Conservation (phyloP, 2,329 filamentous ascomycete genomes). For the Nothophoma quercina region DNA sequence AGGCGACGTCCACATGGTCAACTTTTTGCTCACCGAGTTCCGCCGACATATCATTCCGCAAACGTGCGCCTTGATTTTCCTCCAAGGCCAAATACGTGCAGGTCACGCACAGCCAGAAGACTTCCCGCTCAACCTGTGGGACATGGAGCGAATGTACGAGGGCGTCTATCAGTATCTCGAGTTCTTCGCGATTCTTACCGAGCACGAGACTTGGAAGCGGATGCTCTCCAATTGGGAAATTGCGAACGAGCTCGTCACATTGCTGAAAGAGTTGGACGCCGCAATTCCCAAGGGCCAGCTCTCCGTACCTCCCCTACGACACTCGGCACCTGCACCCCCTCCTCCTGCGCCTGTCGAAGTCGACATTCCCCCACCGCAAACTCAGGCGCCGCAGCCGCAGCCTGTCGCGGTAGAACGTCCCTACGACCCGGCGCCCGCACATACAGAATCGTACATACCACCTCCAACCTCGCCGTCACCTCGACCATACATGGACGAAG, state of each 20-base stretch:
- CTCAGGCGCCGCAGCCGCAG: conserved; percentile 25
- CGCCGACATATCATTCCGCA: conserved; percentile 91
- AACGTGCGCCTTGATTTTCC: conserved; percentile 90
- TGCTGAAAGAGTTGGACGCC: conserved; percentile 86
- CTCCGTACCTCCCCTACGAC: conserved; percentile 65
- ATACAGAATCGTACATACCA: conserved; percentile 54
- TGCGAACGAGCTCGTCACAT: conserved; percentile 83
- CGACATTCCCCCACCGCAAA: conserved; percentile 19
- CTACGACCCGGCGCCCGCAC: conserved; percentile 62
- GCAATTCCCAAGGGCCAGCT: conserved; percentile 75
- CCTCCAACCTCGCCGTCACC: conserved; percentile 41
- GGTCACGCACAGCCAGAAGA: conserved; percentile 79
- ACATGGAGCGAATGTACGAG: conserved; percentile 96
- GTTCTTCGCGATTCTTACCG: conserved; percentile 88
- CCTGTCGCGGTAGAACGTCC: conserved; percentile 68
- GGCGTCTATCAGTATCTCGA: conserved; percentile 94
- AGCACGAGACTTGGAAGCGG: conserved; percentile 81
- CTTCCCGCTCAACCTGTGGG: conserved; percentile 94
- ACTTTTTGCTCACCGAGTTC: conserved; percentile 93
- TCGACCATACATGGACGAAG: conserved; percentile 57
- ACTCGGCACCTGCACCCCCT: conserved; percentile 40
- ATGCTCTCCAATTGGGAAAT: conserved; percentile 93
- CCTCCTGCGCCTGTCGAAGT: conserved; percentile 39
- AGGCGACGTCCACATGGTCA: conserved; percentile 72
- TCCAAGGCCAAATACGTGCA: conserved; percentile 87